phyloP scores from a whole-genome alignment of 208 protist species.

The Plasmodiophora brassicae region DNA sequence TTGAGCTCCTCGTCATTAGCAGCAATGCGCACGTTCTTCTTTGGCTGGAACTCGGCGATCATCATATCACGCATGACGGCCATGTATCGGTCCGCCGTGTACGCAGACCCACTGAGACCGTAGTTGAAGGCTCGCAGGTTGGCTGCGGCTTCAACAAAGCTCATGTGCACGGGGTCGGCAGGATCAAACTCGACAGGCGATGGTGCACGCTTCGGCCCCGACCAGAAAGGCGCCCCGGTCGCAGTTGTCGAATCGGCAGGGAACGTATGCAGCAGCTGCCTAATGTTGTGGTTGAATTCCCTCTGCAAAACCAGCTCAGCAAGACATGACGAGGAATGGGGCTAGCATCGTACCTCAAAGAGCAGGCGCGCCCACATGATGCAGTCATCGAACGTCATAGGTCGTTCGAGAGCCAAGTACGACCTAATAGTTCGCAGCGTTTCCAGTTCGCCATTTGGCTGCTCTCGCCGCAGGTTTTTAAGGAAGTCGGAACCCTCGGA shows the following conservation, averaged over 20 bases:
- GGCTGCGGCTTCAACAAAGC: conserved; percentile 71
- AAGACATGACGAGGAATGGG: no score
- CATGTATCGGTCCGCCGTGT: neutral
- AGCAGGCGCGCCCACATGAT: conserved; percentile 79
- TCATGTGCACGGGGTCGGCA: conserved; percentile 59
- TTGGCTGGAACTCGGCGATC: neutral
- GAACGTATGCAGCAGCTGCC: conserved; percentile 93
- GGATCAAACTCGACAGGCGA: conserved; percentile 67
- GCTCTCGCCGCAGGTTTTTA: conserved; percentile 57
- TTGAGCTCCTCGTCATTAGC: neutral
- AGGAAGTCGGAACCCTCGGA: conserved; percentile 43
- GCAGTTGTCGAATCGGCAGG: conserved; percentile 75
- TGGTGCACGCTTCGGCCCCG: conserved; percentile 76
- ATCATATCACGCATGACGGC: neutral
- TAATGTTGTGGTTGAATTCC: conserved; percentile 86
- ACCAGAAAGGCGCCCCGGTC: conserved; percentile 18
- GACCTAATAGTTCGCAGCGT: conserved; percentile 70
- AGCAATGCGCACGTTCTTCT: neutral
- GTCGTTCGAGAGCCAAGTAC: conserved; percentile 66
- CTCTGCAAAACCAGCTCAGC: no score
- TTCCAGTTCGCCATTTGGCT: conserved; percentile 65
- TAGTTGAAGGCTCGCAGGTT: conserved; percentile 72
- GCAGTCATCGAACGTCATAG: conserved; percentile 81
- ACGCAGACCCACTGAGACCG: conserved; percentile 39
- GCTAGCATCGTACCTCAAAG: no score